Evolutionary conservation across 108 stramenopile species (phyloP), one percentile per base, ranked within the genome.

Genomic region (Skeletonema costatum): DNA sequence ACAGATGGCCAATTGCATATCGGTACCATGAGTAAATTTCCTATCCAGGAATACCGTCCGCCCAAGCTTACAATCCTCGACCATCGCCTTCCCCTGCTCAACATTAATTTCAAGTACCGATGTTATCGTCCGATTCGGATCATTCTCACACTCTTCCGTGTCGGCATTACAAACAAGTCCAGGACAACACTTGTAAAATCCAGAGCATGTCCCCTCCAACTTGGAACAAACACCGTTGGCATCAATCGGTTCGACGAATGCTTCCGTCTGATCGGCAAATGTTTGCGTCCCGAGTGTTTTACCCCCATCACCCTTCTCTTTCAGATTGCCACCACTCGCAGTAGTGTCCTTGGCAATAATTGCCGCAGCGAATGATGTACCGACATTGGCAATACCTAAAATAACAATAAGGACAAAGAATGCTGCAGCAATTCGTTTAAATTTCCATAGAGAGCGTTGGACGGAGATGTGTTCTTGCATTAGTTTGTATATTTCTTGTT

Each of bases 401-500:
- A 61, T 31, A n/a, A 31, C 9, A 33, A 33, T 61, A 33, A 61
- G 32, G 60, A 61, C 60, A n/a, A 61, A 31, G 60, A 61, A 46
- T 16, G 44, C 44, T 12, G 44, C 44, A 16, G 44, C 44, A 46
- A 46, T 46, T 46, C 14, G 44, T 46, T 78, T 78, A 35, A 78
- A 16, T 38, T 66, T 70, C 35, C 64, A 66, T 9, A 66, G 16
- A n/a, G 62, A 66, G 31, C 66, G 64, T 31, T 78, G 72, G 14
- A n/a, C 48, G 19, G 56, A 16, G 36, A 82, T 70, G 53, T 78
- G 63, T 16, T 69, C 67, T 17, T 69, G 16, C 48, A 86, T 65
- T 39, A 86, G 66, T 13, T 68, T 21, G 73, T 73, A 79, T 51
- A 83, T 69, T 44, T 86, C 75, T 41, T 80, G 63, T 21, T 68